Evolutionary conservation across 106 monocot genomes (phyloP).

Genomic region (Vanilla planifolia): DNA sequence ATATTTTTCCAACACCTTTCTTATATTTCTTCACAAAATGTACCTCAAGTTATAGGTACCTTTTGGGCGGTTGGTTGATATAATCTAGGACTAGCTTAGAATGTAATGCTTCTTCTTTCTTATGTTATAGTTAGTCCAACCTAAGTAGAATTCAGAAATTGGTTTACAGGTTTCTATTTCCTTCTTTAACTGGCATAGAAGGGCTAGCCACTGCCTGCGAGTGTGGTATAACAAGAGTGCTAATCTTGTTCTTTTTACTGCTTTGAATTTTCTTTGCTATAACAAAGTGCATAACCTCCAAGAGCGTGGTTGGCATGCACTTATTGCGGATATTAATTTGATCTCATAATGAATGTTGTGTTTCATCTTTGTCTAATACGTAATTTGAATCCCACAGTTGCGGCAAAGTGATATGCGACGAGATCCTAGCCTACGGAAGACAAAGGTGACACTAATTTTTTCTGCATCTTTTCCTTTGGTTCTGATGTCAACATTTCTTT

Average conservation of each 20-base stretch:
- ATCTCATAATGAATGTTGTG: neutral
- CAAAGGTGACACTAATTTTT: slow-evolving; percentile 42
- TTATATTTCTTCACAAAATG: too few species aligned
- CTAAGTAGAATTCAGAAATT: too few species aligned
- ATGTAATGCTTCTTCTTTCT: too few species aligned
- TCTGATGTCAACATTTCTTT: neutral
- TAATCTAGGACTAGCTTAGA: too few species aligned
- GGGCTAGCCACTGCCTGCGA: neutral
- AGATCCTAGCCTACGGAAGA: slow-evolving; percentile 29
- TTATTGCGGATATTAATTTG: neutral
- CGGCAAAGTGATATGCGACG: slow-evolving; percentile 51
- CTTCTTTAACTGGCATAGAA: neutral
- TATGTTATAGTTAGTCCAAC: too few species aligned
- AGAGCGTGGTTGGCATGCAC: neutral
- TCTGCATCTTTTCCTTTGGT: neutral
- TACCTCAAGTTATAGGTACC: too few species aligned
- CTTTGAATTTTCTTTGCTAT: neutral
- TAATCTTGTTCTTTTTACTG: neutral
- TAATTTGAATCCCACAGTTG: slow-evolving; percentile 35
- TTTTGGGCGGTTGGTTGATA: too few species aligned
- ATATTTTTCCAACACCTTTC: too few species aligned
- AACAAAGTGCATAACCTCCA: neutral
- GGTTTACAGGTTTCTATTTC: too few species aligned
- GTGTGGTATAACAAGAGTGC: neutral
- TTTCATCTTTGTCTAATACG: slow-evolving; percentile 3